Evolutionary conservation across 768 basidiomycete species (phyloP), one percentile per base, ranked within the genome.

Genomic region (Auricularia sp.): DNA sequence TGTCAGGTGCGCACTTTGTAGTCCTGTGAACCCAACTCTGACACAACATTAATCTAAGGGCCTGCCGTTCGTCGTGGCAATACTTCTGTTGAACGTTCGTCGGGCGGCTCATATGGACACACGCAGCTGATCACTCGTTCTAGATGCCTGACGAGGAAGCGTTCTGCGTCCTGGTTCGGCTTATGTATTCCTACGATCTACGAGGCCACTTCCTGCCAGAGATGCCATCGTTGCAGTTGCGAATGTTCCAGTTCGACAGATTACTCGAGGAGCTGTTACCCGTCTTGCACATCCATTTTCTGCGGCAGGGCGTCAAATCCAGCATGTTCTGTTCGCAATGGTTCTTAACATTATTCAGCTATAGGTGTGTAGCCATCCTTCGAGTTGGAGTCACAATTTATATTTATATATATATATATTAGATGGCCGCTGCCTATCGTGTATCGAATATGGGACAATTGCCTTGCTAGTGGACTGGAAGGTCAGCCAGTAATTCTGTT

Each of bases 101-200:
- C 10, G 18, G 14, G 47, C 51, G 34, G 51, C 54, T 47, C 54
- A 39, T 63, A 54, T 16, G 8, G 10, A 4, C 64, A 24, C 56
- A 14, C 3, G 18, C 35, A 21, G 47, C 54, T 65, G 21, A 11
- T 42, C 47, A 34, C 36, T 42, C 34, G n/a, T 64, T 54, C 34
- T 67, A 98, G 96, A 99, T 99, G 97, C 97, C 97, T 29, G 97
- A 98, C 67, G 97, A 99, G 77, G 96, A 98, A 76, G 96, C 96
- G 0, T 99, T 99, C 75, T 96, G 90, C 68, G 84, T 98, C 11
- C 82, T 98, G 10, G 94, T 98, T 35, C 82, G 97, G 63, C 76
- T 99, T 16, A 98, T 98, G 97, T 82, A 97, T 66, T 90, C 95
- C 1, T 98, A 99, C 73, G 95, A 96, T 74, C 81, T 98, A 2